These are phyloP conservation scores for Ganoderma meredithae DNA, from an alignment of 1,284 basidiomycete species.

Conservation along the genomic window DNA sequence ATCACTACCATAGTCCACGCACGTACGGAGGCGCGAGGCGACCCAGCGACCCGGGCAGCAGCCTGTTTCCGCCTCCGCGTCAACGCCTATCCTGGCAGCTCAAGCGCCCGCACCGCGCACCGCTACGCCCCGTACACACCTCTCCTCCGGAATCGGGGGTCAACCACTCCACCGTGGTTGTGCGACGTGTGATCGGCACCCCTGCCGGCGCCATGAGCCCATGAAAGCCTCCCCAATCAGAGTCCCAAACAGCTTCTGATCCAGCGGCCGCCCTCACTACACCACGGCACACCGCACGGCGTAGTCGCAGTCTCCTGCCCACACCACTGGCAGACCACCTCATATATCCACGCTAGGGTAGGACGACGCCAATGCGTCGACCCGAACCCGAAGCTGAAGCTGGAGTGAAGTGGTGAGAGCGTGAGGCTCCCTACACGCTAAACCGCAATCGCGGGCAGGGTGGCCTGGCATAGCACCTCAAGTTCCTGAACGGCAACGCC, in stretches of 20 bases:
- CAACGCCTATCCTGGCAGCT: slow-evolving; percentile 19
- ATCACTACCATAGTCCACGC: slow-evolving; percentile 4
- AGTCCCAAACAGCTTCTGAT: slow-evolving; percentile 26
- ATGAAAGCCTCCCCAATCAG: slow-evolving; percentile 24
- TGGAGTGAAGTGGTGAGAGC: too few relatives aligned
- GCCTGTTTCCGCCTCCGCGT: slow-evolving; percentile 26
- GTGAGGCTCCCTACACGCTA: neutral
- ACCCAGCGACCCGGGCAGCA: slow-evolving; percentile 22
- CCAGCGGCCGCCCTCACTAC: slow-evolving; percentile 10
- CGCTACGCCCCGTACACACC: neutral
- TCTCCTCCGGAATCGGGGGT: slow-evolving; percentile 1
- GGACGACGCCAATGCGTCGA: neutral
- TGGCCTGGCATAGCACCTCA: slow-evolving; percentile 6
- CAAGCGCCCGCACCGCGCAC: slow-evolving; percentile 12
- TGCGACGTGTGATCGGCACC: slow-evolving; percentile 33
- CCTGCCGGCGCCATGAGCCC: neutral
- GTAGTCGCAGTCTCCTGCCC: neutral
- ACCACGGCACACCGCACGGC: too few relatives aligned
- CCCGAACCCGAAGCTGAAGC: neutral
- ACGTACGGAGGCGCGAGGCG: slow-evolving; percentile 10
- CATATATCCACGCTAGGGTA: neutral
- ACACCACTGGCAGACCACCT: too few relatives aligned
- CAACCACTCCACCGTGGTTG: slow-evolving; percentile 18
- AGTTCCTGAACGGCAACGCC: slow-evolving; percentile 10
- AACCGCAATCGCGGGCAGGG: slow-evolving; percentile 8